Percentiles rank a stretch among this genome's conserved stretches.
Conservation (phyloP, 2,329 filamentous ascomycete species). For the Arachnomyces sp. region DNA sequence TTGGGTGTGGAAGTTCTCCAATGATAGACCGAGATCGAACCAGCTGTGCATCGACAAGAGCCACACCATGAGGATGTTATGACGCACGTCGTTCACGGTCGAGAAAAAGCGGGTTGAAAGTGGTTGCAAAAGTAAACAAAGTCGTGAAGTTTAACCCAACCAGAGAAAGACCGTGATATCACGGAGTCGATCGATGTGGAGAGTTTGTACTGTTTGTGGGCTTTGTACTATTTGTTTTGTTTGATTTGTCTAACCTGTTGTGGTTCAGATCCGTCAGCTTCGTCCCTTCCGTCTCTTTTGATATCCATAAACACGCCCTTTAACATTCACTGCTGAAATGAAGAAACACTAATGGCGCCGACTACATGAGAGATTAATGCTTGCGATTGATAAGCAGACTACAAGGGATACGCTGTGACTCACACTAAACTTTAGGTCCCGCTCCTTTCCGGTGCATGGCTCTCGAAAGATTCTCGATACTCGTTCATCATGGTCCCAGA, state of each 20-base stretch:
- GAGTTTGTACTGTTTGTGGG: slow-evolving; percentile 11
- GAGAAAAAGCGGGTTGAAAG: not conserved
- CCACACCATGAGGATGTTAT: not conserved
- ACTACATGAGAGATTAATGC: not conserved
- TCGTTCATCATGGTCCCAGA: too few relatives aligned
- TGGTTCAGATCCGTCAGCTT: not conserved
- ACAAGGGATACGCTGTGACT: too few relatives aligned
- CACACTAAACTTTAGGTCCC: too few relatives aligned
- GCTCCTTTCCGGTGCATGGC: too few relatives aligned
- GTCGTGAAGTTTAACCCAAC: slow-evolving; percentile 9
- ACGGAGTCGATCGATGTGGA: slow-evolving; percentile 8
- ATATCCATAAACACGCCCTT: too few relatives aligned
- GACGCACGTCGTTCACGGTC: not conserved
- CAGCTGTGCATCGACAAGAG: not conserved
- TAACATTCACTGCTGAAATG: too few relatives aligned
- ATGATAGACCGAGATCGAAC: too few relatives aligned
- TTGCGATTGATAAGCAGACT: not conserved
- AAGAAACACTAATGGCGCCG: not conserved
- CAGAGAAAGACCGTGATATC: slow-evolving; percentile 8
- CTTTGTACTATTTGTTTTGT: slow-evolving; percentile 11
- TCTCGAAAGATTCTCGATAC: too few relatives aligned
- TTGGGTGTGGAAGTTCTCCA: too few relatives aligned
- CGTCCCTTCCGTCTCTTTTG: slow-evolving; percentile 1
- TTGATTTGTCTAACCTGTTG: slow-evolving; percentile 12
- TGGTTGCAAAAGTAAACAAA: slow-evolving; percentile 1